Base-by-base conservation (phyloP, 1,139 yeast genomes). In the Yamadazyma diospyri region DNA sequence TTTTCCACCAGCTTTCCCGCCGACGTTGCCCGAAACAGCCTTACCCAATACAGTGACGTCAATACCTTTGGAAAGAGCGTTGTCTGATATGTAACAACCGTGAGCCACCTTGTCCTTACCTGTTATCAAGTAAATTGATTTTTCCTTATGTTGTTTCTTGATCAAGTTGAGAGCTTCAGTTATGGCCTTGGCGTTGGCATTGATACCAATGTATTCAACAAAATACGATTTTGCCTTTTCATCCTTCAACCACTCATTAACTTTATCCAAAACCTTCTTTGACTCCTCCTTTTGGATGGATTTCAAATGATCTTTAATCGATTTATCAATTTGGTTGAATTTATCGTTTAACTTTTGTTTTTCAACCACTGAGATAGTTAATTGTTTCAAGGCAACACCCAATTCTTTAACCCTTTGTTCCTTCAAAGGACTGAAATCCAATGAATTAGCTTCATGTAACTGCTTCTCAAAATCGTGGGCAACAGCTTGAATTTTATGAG, bases 1-100 rank as follows among this genome's bases (percentile, higher is more conserved):
- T 64, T 87, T 92, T 59, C 99, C 99, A 63, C 99, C 99, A 39
- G 96, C 94, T 59, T 84, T 86, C 60, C 99, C 99, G 45, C 98
- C 99, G 48, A 94, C 78, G 50, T 72, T 69, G 34, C 67, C 63
- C 30, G 89, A 68, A 29, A 85, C 97, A 37, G 73, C 65, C 36
- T 71, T 64, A 23, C 94, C 95, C 46, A 88, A 72, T 20, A 76
- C 88, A 41, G 76, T 66, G 24, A 96, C 96, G 47, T 79, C 72
- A 26, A 87, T 65, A 34, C 92, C 92, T 58, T 82, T 77, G 33
- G 71, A 72, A 43, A 81, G 65, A 23, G 89, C 86, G 32, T 62
- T 78, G 43, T 84, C 80, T 3, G 94, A 77, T 36, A 92, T 72
- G 62, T 79, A 89, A 59, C 95, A 88, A 43, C 97, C 97, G 53